Evolutionary conservation across 176 grass and related monocot species (phyloP).

Genomic region (Triticum urartu): DNA sequence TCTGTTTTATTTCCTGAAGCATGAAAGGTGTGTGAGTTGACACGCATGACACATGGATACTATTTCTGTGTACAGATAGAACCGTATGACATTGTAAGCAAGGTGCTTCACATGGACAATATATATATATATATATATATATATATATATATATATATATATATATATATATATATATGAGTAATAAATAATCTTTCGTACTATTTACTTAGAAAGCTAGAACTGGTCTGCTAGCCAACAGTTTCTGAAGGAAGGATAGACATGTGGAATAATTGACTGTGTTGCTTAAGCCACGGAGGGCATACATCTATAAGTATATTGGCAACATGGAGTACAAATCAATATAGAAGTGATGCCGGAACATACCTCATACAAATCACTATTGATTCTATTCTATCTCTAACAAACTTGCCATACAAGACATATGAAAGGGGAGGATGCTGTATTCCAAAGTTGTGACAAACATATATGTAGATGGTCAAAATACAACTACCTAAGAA

Average conservation of each 20-base stretch:
- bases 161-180: background rate
- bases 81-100: background rate
- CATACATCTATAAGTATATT: background rate
- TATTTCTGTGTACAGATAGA: background rate
- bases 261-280: background rate
- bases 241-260: background rate
- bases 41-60: background rate
- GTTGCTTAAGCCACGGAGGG: constrained; percentile 4
- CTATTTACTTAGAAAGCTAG: constrained; percentile 3
- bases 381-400: background rate
- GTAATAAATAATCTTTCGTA: background rate
- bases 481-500: background rate
- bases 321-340: background rate
- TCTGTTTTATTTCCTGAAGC: constrained; percentile 3
- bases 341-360: background rate
- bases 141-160: too few relatives aligned
- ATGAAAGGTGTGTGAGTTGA: background rate
- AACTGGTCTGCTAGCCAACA: background rate
- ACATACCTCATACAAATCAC: background rate
- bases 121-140: background rate
- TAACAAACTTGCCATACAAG: background rate
- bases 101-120: background rate
- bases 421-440: background rate
- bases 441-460: background rate
- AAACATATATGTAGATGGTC: background rate